A percentile compares a stretch with the other conserved stretches of the same genome.
Conservation (phyloP, 2,329 filamentous ascomycete genomes). For the Alternaria angustiovoidea region DNA sequence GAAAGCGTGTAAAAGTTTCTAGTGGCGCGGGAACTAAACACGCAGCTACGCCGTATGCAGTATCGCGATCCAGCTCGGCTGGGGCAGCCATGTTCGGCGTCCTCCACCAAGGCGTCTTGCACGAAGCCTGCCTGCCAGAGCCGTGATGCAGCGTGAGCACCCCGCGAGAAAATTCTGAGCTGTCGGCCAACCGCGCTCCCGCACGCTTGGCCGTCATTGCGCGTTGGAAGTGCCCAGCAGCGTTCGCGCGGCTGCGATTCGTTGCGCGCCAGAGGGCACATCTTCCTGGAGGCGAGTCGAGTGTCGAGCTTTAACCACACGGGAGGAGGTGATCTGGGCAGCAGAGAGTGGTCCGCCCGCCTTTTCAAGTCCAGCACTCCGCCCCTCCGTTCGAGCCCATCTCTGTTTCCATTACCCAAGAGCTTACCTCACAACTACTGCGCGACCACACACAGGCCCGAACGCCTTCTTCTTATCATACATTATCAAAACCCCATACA, state of each 20-base stretch:
- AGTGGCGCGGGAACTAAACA: constrained; percentile 36
- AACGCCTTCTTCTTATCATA: constrained; percentile 51
- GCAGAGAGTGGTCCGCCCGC: constrained; percentile 39
- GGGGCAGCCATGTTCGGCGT: constrained; percentile 25
- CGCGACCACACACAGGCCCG: constrained; percentile 48
- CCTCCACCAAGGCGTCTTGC: constrained; percentile 23
- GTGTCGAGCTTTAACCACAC: constrained; percentile 28
- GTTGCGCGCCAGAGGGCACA: constrained; percentile 20
- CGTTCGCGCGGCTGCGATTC: constrained; percentile 31
- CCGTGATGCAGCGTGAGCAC: constrained; percentile 26
- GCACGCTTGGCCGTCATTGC: constrained; percentile 31
- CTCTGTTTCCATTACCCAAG: constrained; percentile 58
- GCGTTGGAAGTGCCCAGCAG: constrained; percentile 24
- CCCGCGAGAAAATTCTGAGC: constrained; percentile 41
- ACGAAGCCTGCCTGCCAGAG: constrained; percentile 20
- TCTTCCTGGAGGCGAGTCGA: constrained; percentile 18
- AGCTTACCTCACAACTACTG: constrained; percentile 57
- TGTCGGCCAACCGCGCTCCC: constrained; percentile 29
- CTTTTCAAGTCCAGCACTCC: constrained; percentile 47
- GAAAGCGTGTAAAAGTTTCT: constrained; percentile 28
- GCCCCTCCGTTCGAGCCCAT: constrained; percentile 41
- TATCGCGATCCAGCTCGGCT: constrained; percentile 28
- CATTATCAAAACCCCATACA: constrained; percentile 53
- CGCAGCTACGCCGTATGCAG: constrained; percentile 14
- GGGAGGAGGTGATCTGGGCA: constrained; percentile 27